A percentile compares a stretch with the other conserved stretches of the same genome.
These are phyloP conservation scores for Gyromitra esculenta DNA, from an alignment of 2,329 filamentous ascomycete species.

Conservation along the genomic window DNA sequence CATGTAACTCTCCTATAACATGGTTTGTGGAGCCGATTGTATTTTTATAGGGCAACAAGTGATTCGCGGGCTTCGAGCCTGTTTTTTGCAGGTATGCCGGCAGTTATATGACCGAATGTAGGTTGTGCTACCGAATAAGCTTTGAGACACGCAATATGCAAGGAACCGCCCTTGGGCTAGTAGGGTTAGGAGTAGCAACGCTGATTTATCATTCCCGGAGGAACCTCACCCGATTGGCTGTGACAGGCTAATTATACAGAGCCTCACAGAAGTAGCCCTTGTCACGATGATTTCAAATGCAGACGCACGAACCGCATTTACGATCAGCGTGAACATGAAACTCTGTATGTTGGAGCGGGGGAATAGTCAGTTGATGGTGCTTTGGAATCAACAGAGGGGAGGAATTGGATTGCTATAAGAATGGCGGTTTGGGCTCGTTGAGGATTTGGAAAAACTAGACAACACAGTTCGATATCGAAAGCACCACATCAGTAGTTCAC, in stretches of 20 bases:
- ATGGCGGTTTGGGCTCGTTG: neutral
- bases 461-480: neutral
- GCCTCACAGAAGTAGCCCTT: neutral
- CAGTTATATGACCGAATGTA: neutral
- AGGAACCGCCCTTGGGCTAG: neutral
- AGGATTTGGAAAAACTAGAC: neutral
- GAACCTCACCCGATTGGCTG: neutral
- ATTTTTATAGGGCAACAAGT: slow-evolving; percentile 6
- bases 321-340: neutral
- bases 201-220: neutral
- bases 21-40: slow-evolving; percentile 1
- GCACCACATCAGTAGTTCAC: no score
- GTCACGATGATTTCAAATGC: neutral
- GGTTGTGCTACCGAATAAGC: neutral
- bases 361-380: neutral
- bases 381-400: neutral
- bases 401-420: no score
- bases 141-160: neutral
- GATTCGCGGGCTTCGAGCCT: neutral
- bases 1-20: neutral
- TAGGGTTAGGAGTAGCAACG: neutral
- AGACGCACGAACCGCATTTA: neutral
- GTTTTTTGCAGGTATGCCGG: slow-evolving; percentile 2
- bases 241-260: neutral
- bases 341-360: neutral